Percentiles rank a stretch among this genome's conserved stretches.
Conservation (phyloP, 257 asterid species). For the Sherardia arvensis region DNA sequence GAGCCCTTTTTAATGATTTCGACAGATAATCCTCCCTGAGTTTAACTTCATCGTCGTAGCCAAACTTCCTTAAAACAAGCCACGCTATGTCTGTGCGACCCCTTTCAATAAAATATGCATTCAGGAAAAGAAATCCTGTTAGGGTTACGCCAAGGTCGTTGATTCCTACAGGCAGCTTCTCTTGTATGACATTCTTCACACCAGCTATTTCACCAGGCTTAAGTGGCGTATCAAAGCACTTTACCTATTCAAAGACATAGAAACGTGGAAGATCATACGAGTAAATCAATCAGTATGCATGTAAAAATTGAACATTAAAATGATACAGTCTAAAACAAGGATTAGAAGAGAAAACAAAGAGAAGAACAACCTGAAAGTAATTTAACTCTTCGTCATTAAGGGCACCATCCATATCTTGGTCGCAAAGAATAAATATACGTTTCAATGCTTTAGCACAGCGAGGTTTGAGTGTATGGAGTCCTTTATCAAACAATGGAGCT, state of each 20-base stretch:
- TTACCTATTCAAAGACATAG: conserved; percentile 35
- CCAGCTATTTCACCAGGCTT: conserved; percentile 84
- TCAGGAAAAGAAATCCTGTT: conserved; percentile 84
- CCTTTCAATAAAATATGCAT: conserved; percentile 90
- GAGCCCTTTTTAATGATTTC: conserved; percentile 64
- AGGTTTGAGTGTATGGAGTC: conserved; percentile 73
- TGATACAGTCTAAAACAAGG: conserved; percentile 3
- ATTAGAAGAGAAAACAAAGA: conserved; percentile 4
- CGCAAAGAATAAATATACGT: conserved; percentile 82
- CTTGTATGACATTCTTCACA: conserved; percentile 82
- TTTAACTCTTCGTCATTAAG: conserved; percentile 84
- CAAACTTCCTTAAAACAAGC: conserved; percentile 87
- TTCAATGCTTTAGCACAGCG: conserved; percentile 77
- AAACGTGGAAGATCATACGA: conserved; percentile 10
- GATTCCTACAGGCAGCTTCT: conserved; percentile 84
- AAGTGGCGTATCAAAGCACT: conserved; percentile 85
- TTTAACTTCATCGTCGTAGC: conserved; percentile 72
- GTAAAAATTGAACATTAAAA: not conserved
- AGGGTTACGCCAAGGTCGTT: conserved; percentile 82
- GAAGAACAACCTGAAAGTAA: conserved; percentile 70
- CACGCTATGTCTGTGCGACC: conserved; percentile 86
- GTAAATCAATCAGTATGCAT: not conserved
- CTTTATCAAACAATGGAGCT: conserved; percentile 91
- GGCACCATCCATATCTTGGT: conserved; percentile 87
- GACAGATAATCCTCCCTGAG: conserved; percentile 66